phyloP scores from a whole-genome alignment of 2,329 filamentous ascomycete genomes.

The Balansia obtecta region DNA sequence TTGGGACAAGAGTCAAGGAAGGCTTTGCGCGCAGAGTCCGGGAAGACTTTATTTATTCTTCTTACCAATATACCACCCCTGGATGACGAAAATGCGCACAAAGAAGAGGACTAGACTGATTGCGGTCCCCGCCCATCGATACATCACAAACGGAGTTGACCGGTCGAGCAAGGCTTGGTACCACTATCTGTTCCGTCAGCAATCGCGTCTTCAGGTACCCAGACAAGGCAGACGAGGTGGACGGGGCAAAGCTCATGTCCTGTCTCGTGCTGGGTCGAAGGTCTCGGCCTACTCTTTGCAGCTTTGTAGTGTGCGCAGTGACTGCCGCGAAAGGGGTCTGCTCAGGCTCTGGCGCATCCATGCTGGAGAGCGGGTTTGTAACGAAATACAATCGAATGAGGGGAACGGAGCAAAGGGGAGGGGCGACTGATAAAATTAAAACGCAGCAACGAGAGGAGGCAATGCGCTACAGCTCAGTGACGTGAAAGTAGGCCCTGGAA shows the following conservation, averaged over 20 bases:
- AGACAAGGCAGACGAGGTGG: neutral
- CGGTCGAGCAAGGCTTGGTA: constrained; percentile 93
- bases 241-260: neutral
- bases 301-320: constrained; percentile 67
- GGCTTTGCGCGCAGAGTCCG: neutral
- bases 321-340: constrained; percentile 87
- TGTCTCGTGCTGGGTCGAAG: neutral
- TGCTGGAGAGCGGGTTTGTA: constrained; percentile 23
- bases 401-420: neutral
- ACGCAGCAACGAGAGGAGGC: neutral
- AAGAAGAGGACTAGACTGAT: constrained; percentile 70
- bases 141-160: constrained; percentile 77
- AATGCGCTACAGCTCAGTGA: neutral
- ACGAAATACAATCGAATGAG: neutral
- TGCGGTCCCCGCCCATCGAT: constrained; percentile 83
- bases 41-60: neutral
- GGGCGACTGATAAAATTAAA: neutral
- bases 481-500: neutral
- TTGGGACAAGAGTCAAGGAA: neutral
- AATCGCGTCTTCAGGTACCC: neutral
- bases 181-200: constrained; percentile 40
- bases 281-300: constrained; percentile 49
- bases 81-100: constrained; percentile 75
- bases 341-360: constrained; percentile 82
- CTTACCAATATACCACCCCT: constrained; percentile 97